Base-by-base conservation (phyloP, 805 yeast species). In the Candida insectorum region DNA sequence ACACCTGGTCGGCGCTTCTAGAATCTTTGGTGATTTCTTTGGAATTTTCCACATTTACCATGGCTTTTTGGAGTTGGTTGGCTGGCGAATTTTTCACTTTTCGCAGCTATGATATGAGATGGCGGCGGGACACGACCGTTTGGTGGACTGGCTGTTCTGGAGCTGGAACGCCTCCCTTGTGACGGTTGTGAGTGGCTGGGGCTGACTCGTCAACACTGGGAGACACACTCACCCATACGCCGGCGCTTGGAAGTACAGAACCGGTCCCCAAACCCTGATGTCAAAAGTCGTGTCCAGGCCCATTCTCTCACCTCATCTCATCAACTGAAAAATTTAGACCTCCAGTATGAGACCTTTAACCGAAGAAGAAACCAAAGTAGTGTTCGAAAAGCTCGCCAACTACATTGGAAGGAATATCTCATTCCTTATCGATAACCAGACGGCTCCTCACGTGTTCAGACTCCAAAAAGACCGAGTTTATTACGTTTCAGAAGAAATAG, bases 341-440 rank as follows among this genome's bases (percentile, higher is more conserved):
- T 20, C 11, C 8, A 20, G 8, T 11, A 91, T 91, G 98, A 83
- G 98, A 72, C 86, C 88, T 31, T 73, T 91, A 46, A 91, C 97
- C 45, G 98, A 91, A 58, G 96, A 88, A 59, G 98, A 93, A 58
- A 91, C 98, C 26, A 87, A 85, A 58, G 91, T 83, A 12, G 95
- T 93, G 26, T 91, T 93, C 58, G 97, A 93, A 56, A 93, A 93
- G 63, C 75, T 93, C 37, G 97, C 97, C 41, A 91, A 84, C 59
- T 93, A 93, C 54, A 85, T 93, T 46, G 98, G 98, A n/a, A 75
- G 96, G 58, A 93, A 91, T 61, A 91, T 93, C 37, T 79, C 95
- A 5, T 79, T 79, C 41, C 66, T 93, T 38, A 86, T 93, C 39
- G 94, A 91, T 51, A 82, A 87, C 53, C 77, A 78, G 32, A 83